Evolutionary conservation across 2,329 filamentous ascomycete species (phyloP), one percentile per base, ranked within the genome.

Genomic region (Fusarium napiforme): DNA sequence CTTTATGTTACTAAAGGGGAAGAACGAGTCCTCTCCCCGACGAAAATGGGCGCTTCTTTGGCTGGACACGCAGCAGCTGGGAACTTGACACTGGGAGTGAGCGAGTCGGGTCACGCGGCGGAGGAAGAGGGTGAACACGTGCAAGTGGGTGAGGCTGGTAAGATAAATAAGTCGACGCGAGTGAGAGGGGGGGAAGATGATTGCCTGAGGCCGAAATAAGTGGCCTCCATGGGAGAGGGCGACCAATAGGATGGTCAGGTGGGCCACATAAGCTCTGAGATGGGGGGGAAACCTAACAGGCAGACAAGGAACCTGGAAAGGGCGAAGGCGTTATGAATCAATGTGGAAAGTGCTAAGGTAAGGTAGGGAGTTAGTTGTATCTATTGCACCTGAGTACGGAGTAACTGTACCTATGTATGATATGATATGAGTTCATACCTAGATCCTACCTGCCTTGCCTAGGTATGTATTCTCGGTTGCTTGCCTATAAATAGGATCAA

Each of bases 31-130:
- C 66, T 64, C 49, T 69, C 39, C 49, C 58, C 37, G 36, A 37
- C 34, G 28, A 59, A 26, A 42, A 55, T 62, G 36, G 47, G 36
- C 19, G 47, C 60, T 60, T 65, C 70, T 70, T 52, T 68, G 56
- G 58, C 62, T 67, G 67, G 61, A 55, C 59, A 52, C 57, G 39
- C 61, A 68, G 56, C 73, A 68, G 53, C 72, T 76, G 66, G 66
- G 60, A 62, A 71, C 69, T 69, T 69, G 67, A 37, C 66, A 71
- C 69, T 67, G 67, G 71, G 72, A 75, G 64, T 64, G 67, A 74
- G 69, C 65, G 76, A 78, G 73, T 75, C 79, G 77, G 80, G 81
- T 83, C 82, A 83, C 82, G 82, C 80, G 82, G 82, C 77, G 75
- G 77, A 75, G 75, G 76, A 80, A 79, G 75, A 78, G 76, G 76